A percentile compares a stretch with the other conserved stretches of the same genome.
phyloP scores from a whole-genome alignment of 345 rosid genomes.

The Draba incana region DNA sequence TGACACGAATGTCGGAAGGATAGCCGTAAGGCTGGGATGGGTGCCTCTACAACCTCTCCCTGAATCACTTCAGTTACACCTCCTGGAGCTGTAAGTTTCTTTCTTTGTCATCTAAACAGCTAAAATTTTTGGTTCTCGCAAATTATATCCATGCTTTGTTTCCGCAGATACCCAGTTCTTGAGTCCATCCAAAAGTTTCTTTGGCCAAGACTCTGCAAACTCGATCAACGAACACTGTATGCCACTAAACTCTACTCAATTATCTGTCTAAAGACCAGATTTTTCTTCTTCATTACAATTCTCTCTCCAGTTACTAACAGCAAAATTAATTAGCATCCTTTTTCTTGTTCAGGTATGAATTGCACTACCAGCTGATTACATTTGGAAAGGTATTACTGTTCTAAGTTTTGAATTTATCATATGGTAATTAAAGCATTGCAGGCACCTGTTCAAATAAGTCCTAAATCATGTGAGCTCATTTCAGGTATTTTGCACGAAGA shows the following conservation, averaged over 20 bases:
- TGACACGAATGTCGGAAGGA: constrained; percentile 95
- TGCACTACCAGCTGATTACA: constrained; percentile 94
- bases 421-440: constrained; percentile 19
- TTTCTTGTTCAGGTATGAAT: constrained; percentile 69
- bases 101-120: constrained; percentile 22
- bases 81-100: constrained; percentile 78
- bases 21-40: constrained; percentile 98
- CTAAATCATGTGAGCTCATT: constrained; percentile 41
- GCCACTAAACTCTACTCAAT: constrained; percentile 31
- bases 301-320: constrained; percentile 3
- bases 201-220: constrained; percentile 97
- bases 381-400: constrained; percentile 81
- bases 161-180: constrained; percentile 77
- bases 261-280: constrained; percentile 12
- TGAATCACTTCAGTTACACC: constrained; percentile 89
- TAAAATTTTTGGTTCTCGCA: constrained; percentile 4
- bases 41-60: constrained; percentile 95
- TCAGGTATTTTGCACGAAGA: constrained; percentile 97
- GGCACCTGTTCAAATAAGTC: constrained; percentile 19
- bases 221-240: constrained; percentile 89
- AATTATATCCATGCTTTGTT: constrained; percentile 35
- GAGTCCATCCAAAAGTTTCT: constrained; percentile 90
- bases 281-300: constrained; percentile 4
- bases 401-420: constrained; percentile 13
- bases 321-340: constrained; percentile 33